Base-by-base conservation (phyloP, 768 basidiomycete genomes). In the Chalciporus chontae region DNA sequence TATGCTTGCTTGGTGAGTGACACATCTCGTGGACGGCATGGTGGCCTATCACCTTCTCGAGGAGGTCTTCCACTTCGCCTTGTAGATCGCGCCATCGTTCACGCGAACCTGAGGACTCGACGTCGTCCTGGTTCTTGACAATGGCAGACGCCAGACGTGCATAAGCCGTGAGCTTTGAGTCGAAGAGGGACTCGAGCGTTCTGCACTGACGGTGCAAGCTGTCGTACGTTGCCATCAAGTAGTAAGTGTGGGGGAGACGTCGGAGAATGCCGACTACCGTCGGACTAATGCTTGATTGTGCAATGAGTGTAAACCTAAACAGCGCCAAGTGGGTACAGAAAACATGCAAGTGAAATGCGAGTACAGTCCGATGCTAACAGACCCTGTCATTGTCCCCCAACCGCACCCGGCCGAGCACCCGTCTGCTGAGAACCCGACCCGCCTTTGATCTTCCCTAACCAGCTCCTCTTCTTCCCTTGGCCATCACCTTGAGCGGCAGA, bases 161-260 rank as follows among this genome's bases (percentile, higher is more conserved):
- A 69, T 98, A 98, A 9, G 90, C 77, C 1, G 91, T 91, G 26
- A 99, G 77, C 67, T 96, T 95, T 27, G 87, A 73, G 64, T 96
- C 92, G 55, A 98, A 88, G 19, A 92, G 78, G 40, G 92, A 91
- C 65, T 98, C 95, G 23, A 97, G 82, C 5, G 94, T 94, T 60
- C 94, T 78, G 70, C 91, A 91, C 69, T 95, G 93, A 47, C 93
- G 75, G 61, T 96, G 89, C 27, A 97, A 77, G 48, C 86, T 80
- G 59, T 98, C 95, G 73, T 94, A 94, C 57, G 74, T 83, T 50
- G 85, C 76, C 87, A 90, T 91, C 32, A 4, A 19, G 43, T 21
- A 42, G 21, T 53, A 31, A 13, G 34, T 36, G n/a, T 7, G 34
- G 31, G 31, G 31, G 31, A 31, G 31, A 31, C 34, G n/a, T 47